Evolutionary conservation across 1,139 yeast species (phyloP), one percentile per base, ranked within the genome.

Genomic region (Meyerozyma carpophila): DNA sequence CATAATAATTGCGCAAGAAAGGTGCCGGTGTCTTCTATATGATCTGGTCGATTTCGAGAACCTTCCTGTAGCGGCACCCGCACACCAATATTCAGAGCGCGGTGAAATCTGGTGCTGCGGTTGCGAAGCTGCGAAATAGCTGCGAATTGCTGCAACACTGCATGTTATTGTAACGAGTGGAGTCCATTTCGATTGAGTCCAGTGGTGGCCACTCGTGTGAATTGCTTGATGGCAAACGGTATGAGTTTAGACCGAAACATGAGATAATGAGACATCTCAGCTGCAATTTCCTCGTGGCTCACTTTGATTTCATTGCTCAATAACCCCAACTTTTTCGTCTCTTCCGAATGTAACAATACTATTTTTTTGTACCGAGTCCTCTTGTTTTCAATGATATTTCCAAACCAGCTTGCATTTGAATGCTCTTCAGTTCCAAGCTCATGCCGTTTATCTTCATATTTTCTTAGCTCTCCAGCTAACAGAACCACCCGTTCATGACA

Each of bases 251-350:
- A 60, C 52, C 77, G 76, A 58, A 75, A 80, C 44, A 65, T 69
- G 48, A 84, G 61, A 47, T 77, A 82, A 43, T 73, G 74, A 41
- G 84, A 81, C 18, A 83, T 67, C 53, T 82, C 86, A 41, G 79
- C 73, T 0, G 91, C 90, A 9, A 83, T 54, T 3, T 59, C 54
- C 54, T 84, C 91, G 58, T 84, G 86, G 26, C 68, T 72, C 42
- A 56, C 51, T 49, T 73, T 77, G 36, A 78, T 58, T 21, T 64
- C 70, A n/a, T 50, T 41, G 44, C 66, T 70, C 36, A 73, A 50
- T 14, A 52, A 61, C 61, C 66, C 56, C 42, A 72, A 63, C 42
- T 56, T 55, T 43, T 63, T 61, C 32, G 69, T 62, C 41, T 62
- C 60, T 18, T 69, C 74, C 5, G 68, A 57, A 45, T 70, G 70